Percentiles rank a stretch among this genome's conserved stretches.
phyloP scores from a whole-genome alignment of 148 eudicot species.

The Chenopodium berlandieri region DNA sequence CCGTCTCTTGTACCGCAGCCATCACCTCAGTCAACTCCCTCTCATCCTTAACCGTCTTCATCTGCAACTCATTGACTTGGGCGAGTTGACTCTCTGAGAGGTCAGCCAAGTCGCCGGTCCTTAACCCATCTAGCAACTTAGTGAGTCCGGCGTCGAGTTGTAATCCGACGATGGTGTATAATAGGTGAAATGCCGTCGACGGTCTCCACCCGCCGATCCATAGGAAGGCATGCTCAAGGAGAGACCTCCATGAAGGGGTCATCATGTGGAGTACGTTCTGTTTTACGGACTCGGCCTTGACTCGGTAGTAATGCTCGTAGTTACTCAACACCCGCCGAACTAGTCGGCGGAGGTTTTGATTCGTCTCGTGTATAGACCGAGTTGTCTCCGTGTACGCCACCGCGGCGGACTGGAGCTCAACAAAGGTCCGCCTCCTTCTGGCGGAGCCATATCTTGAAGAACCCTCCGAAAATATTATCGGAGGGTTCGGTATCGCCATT shows the following conservation, averaged over 20 bases:
- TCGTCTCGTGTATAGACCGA: slow-evolving; percentile 10
- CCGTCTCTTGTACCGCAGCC: slow-evolving; percentile 62
- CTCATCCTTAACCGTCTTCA: slow-evolving; percentile 48
- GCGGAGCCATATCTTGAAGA: background rate
- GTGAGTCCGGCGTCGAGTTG: slow-evolving; percentile 54
- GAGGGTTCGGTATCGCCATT: too few relatives aligned
- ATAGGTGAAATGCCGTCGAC: slow-evolving; percentile 48
- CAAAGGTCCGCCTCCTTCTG: slow-evolving; percentile 38
- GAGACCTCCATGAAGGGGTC: slow-evolving; percentile 58
- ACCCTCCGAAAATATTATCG: background rate
- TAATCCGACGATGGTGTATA: slow-evolving; percentile 54
- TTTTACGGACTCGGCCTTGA: slow-evolving; percentile 38
- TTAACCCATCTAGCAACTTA: slow-evolving; percentile 41
- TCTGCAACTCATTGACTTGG: slow-evolving; percentile 48
- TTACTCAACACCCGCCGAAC: slow-evolving; percentile 43
- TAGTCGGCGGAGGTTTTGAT: background rate
- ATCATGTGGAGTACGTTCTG: slow-evolving; percentile 42
- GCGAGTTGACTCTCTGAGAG: slow-evolving; percentile 45
- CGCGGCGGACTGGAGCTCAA: slow-evolving; percentile 39
- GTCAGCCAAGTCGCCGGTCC: slow-evolving; percentile 47
- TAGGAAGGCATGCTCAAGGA: slow-evolving; percentile 58
- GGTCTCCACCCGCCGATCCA: slow-evolving; percentile 93
- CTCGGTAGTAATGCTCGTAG: slow-evolving; percentile 53
- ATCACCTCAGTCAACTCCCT: slow-evolving; percentile 44
- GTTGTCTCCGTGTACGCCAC: slow-evolving; percentile 10